Conservation (phyloP, 805 yeast species). For the Wickerhamiella galacta region DNA sequence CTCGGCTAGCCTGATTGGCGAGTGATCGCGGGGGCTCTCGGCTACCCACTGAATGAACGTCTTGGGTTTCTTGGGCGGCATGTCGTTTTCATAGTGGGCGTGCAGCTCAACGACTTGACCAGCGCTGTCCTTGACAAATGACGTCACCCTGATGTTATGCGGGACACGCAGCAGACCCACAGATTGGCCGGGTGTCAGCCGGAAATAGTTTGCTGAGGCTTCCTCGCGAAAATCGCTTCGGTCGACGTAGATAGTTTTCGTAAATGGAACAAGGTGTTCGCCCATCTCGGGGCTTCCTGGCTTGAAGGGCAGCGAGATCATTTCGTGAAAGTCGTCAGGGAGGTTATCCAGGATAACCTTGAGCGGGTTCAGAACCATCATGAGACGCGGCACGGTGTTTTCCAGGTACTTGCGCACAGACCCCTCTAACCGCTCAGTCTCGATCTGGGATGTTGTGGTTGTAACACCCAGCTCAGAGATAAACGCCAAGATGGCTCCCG, state of each 20-base stretch:
- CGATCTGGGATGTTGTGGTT: constrained; percentile 82
- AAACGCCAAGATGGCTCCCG: constrained; percentile 88
- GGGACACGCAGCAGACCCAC: constrained; percentile 93
- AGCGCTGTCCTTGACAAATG: constrained; percentile 41
- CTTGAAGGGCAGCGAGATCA: constrained; percentile 69
- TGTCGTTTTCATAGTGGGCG: constrained; percentile 62
- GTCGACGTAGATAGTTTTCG: constrained; percentile 69
- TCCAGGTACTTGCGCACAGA: constrained; percentile 79
- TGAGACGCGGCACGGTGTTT: constrained; percentile 80
- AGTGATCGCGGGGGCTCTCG: constrained; percentile 37
- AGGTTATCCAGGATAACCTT: constrained; percentile 71
- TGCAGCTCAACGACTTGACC: constrained; percentile 58
- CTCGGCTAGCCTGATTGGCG: constrained; percentile 53
- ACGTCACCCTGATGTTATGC: constrained; percentile 53
- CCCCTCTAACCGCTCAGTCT: constrained; percentile 73
- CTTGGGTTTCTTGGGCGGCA: constrained; percentile 58
- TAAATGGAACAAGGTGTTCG: constrained; percentile 56
- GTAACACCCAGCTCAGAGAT: constrained; percentile 95
- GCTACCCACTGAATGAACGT: constrained; percentile 97
- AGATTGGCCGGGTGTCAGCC: constrained; percentile 85
- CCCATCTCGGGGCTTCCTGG: constrained; percentile 72
- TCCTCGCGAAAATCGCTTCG: constrained; percentile 66
- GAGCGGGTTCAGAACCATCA: constrained; percentile 82
- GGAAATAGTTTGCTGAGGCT: constrained; percentile 56
- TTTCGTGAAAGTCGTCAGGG: constrained; percentile 53